These are phyloP conservation scores for Byssoonygena ceratinophila DNA, from an alignment of 2,329 filamentous ascomycete genomes.

Conservation along the genomic window DNA sequence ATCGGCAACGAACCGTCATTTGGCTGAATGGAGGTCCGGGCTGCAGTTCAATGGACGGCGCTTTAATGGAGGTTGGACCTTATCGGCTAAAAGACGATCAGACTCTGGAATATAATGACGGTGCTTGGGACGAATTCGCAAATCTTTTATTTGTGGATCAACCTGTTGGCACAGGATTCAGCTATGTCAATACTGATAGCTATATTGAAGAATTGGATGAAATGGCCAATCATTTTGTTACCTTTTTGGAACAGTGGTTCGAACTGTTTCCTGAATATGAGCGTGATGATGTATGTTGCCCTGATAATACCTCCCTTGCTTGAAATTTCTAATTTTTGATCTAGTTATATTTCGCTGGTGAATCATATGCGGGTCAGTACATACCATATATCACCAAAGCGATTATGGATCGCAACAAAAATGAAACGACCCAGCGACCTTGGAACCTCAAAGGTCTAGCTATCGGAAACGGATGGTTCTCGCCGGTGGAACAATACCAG, in stretches of 20 bases:
- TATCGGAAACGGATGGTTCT: conserved; percentile 97
- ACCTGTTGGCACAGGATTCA: conserved; percentile 91
- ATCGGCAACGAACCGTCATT: conserved; percentile 79
- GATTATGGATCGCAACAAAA: conserved; percentile 77
- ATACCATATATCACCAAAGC: conserved; percentile 94
- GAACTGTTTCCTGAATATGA: conserved; percentile 82
- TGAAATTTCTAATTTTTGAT: background rate
- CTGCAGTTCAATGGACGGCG: conserved; percentile 94
- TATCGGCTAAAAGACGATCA: conserved; percentile 70
- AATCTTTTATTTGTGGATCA: conserved; percentile 96
- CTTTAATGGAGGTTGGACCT: conserved; percentile 90
- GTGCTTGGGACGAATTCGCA: conserved; percentile 97
- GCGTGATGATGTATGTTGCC: conserved; percentile 67
- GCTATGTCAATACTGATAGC: conserved; percentile 82
- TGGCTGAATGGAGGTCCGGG: conserved; percentile 97
- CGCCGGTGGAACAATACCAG: conserved; percentile 78
- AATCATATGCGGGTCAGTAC: conserved; percentile 93
- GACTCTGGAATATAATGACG: conserved; percentile 69
- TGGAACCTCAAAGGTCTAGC: conserved; percentile 80
- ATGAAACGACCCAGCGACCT: conserved; percentile 32
- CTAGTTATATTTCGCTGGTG: conserved; percentile 85
- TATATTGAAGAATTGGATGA: conserved; percentile 75
- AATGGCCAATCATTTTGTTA: conserved; percentile 81
- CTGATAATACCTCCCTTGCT: background rate
- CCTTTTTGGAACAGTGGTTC: conserved; percentile 88